Percentiles rank a stretch among this genome's conserved stretches.
Evolutionary conservation across 2,329 filamentous ascomycete genomes (phyloP).

Genomic region (Alternaria novae-zelandiae): DNA sequence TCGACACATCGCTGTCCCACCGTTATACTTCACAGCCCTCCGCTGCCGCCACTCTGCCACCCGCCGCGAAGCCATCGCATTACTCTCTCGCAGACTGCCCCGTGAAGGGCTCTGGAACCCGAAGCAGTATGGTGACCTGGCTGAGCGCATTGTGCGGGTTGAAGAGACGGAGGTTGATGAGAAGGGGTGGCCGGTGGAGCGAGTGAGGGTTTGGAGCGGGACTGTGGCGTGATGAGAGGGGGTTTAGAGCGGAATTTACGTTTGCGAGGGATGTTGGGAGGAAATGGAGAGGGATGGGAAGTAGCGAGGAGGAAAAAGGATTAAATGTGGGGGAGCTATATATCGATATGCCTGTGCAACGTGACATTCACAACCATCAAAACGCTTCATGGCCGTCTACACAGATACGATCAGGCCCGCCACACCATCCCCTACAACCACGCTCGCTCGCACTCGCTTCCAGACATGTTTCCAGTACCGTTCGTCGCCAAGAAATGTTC

Average conservation of each 20-base stretch:
- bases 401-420: too few relatives aligned
- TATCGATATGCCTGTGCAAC: background rate
- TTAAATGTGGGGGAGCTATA: background rate
- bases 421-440: too few relatives aligned
- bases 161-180: background rate
- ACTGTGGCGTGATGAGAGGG: background rate
- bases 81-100: background rate
- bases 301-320: background rate
- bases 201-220: background rate
- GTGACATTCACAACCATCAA: background rate
- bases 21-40: background rate
- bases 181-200: background rate
- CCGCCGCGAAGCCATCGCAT: background rate
- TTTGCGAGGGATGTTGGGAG: background rate
- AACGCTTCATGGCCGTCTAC: background rate
- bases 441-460: too few relatives aligned
- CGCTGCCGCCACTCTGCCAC: background rate
- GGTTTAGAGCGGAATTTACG: background rate
- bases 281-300: too few relatives aligned
- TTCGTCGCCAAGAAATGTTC: background rate
- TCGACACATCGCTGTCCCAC: background rate
- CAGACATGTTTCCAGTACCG: too few relatives aligned
- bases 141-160: background rate
- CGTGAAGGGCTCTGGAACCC: background rate
- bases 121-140: fast-evolving